Percentiles rank a stretch among this genome's conserved stretches.
phyloP scores from a whole-genome alignment of 768 basidiomycete genomes.

The Cubamyces lactineus region DNA sequence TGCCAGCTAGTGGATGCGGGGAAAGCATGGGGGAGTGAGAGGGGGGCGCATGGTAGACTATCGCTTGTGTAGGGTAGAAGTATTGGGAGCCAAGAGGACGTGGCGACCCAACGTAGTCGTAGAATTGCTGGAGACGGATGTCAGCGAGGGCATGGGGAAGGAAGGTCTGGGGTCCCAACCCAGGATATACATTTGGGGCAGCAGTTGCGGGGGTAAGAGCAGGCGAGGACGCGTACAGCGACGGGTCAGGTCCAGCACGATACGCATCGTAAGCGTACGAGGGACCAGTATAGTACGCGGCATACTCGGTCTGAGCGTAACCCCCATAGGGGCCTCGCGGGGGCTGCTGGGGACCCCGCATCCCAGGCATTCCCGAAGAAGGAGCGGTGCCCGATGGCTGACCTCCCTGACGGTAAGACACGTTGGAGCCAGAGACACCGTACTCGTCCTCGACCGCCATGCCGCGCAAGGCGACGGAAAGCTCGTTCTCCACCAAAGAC shows the following conservation, averaged over 20 bases:
- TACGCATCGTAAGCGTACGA: constrained; percentile 54
- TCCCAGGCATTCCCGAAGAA: constrained; percentile 39
- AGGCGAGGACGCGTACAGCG: constrained; percentile 52
- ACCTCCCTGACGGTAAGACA: constrained; percentile 41
- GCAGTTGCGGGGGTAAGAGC: constrained; percentile 47
- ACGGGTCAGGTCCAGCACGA: constrained; percentile 50
- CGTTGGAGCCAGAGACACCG: constrained; percentile 35
- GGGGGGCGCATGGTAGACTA: constrained; percentile 59
- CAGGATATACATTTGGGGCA: constrained; percentile 53
- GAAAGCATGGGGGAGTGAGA: constrained; percentile 59
- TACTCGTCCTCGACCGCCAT: constrained; percentile 63
- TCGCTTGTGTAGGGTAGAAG: constrained; percentile 61
- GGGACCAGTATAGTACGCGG: constrained; percentile 58
- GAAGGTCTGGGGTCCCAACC: constrained; percentile 44
- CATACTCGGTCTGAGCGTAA: constrained; percentile 61
- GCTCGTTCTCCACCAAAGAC: constrained; percentile 52
- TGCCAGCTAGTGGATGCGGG: constrained; percentile 46
- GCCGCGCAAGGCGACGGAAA: constrained; percentile 60
- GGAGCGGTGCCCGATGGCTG: constrained; percentile 35
- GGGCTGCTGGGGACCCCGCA: constrained; percentile 48
- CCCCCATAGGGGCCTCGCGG: constrained; percentile 50
- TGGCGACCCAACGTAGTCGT: constrained; percentile 54
- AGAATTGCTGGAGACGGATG: constrained; percentile 56
- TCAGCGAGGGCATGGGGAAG: constrained; percentile 47
- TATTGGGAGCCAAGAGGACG: constrained; percentile 58